These are phyloP conservation scores for Rosa chinensis DNA, from an alignment of 306 rosid species.

Conservation along the genomic window DNA sequence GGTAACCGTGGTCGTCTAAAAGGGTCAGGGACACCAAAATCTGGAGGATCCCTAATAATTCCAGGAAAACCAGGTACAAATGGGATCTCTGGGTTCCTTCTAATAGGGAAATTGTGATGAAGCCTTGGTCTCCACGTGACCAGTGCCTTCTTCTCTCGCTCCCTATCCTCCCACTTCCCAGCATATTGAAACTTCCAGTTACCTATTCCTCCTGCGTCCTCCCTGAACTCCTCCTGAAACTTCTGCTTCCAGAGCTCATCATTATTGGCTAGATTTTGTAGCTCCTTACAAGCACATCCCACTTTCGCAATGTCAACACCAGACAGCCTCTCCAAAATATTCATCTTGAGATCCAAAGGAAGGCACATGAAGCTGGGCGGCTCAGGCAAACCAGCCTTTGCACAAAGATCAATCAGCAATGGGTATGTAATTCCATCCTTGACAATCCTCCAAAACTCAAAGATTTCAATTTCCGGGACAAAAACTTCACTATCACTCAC, in stretches of 20 bases:
- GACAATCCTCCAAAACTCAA: slow-evolving; percentile 72
- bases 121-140: not conserved
- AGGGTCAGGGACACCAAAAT: slow-evolving; percentile 21
- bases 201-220: not conserved
- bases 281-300: slow-evolving; percentile 50
- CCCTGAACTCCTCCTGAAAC: slow-evolving; percentile 46
- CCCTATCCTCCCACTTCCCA: slow-evolving; percentile 25
- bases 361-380: slow-evolving; percentile 75
- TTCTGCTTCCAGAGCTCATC: slow-evolving; percentile 71
- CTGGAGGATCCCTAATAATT: slow-evolving; percentile 45
- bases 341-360: slow-evolving; percentile 58
- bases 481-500: slow-evolving; percentile 15
- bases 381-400: slow-evolving; percentile 48
- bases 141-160: slow-evolving; percentile 14
- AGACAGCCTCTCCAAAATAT: slow-evolving; percentile 59
- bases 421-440: slow-evolving; percentile 78
- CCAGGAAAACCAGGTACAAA: slow-evolving; percentile 30
- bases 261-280: slow-evolving; percentile 41
- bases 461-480: slow-evolving; percentile 35
- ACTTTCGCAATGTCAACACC: slow-evolving; percentile 60
- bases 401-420: slow-evolving; percentile 71
- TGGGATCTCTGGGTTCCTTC: slow-evolving; percentile 22
- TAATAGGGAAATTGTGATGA: not conserved
- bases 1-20: slow-evolving; percentile 15
- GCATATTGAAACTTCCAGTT: slow-evolving; percentile 45